These are phyloP conservation scores for Populus alba DNA, from an alignment of 345 rosid species.

Conservation along the genomic window DNA sequence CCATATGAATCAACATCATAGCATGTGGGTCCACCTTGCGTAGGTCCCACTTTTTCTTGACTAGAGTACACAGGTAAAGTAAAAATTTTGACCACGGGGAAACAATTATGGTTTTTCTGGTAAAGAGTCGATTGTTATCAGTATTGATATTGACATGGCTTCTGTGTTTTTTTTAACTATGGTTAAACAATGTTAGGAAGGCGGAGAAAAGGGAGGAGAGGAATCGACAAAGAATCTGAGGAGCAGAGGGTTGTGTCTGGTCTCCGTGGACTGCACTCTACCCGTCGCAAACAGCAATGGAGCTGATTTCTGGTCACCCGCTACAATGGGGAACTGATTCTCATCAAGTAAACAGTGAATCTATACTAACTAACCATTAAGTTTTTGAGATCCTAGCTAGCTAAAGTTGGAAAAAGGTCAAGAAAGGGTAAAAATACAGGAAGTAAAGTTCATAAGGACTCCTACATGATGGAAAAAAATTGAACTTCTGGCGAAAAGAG, in stretches of 20 bases:
- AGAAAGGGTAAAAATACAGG: not conserved
- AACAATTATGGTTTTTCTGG: not conserved
- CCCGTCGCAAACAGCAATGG: constrained; percentile 69
- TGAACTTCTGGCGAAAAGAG: not conserved
- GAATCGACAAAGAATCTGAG: constrained; percentile 42
- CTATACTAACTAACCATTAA: not conserved
- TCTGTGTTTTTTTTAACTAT: not conserved
- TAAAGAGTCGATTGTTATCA: not conserved
- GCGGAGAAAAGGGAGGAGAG: constrained; percentile 38
- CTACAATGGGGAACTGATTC: constrained; percentile 34
- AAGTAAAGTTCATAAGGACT: not conserved
- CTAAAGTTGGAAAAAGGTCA: not conserved
- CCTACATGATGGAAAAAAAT: not conserved
- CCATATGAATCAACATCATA: not conserved
- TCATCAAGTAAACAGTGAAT: constrained; percentile 9
- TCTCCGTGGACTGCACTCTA: constrained; percentile 58
- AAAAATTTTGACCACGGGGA: not conserved
- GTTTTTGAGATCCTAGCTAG: not conserved
- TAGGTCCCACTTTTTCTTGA: not conserved
- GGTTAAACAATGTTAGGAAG: constrained; percentile 31
- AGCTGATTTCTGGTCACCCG: constrained; percentile 90
- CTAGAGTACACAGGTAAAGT: not conserved
- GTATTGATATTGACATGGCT: not conserved
- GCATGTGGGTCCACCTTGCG: not conserved
- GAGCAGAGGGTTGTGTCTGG: constrained; percentile 83